Percentiles rank a stretch among this genome's conserved stretches.
These are phyloP conservation scores for Rhazya stricta DNA, from an alignment of 257 asterid genomes.

Conservation along the genomic window DNA sequence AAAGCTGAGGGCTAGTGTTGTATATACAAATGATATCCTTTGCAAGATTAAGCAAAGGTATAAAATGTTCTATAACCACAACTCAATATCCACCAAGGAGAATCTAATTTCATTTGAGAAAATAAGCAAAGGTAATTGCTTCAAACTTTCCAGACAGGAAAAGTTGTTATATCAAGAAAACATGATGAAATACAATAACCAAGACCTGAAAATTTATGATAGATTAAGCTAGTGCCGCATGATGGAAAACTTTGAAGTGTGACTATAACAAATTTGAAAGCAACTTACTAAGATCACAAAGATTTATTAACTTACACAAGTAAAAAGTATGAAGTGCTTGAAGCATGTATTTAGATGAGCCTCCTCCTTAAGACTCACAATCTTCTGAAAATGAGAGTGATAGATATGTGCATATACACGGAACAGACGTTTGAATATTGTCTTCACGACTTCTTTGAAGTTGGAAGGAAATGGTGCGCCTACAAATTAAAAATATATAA, in stretches of 20 bases:
- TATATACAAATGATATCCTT: neutral
- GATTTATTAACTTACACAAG: constrained; percentile 16
- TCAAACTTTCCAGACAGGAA: neutral
- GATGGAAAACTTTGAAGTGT: neutral
- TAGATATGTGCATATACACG: constrained; percentile 31
- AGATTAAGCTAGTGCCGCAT: neutral
- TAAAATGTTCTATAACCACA: neutral
- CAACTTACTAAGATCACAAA: neutral
- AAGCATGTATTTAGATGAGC: constrained; percentile 34
- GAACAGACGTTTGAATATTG: constrained; percentile 32
- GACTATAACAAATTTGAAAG: neutral
- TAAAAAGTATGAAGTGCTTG: constrained; percentile 28
- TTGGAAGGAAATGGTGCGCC: constrained; percentile 60
- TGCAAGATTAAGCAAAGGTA: neutral
- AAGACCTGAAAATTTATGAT: neutral
- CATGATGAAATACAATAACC: neutral
- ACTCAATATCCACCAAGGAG: neutral
- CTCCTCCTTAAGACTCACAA: constrained; percentile 33
- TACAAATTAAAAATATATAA: constrained; percentile 19
- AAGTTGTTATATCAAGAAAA: neutral
- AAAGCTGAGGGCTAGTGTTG: neutral
- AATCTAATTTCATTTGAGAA: neutral
- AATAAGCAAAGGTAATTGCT: neutral
- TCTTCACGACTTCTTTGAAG: constrained; percentile 29
- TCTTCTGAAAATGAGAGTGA: constrained; percentile 32